phyloP scores from a whole-genome alignment of 192 early-diverging fungal species.

The Diversispora epigaea region DNA sequence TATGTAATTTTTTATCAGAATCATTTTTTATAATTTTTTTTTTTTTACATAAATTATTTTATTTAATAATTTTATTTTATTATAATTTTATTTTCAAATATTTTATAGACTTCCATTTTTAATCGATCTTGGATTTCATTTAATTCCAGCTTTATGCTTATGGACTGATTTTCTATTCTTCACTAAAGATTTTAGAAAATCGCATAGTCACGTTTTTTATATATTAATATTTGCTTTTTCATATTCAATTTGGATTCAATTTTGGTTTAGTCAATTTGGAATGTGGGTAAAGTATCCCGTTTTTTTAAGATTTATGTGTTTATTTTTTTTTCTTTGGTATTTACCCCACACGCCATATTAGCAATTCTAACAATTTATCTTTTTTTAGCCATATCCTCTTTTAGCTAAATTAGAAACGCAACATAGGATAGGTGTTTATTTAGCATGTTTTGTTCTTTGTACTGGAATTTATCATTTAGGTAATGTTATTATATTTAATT shows the following conservation, averaged over 20 bases:
- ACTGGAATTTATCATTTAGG: constrained; percentile 13
- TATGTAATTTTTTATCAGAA: background rate
- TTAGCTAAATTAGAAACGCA: background rate
- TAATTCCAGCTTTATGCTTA: background rate
- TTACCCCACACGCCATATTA: background rate
- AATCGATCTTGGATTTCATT: constrained; percentile 17
- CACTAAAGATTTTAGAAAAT: constrained; percentile 16
- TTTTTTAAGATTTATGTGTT: background rate
- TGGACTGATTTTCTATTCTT: constrained; percentile 20
- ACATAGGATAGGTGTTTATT: background rate
- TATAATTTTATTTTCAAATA: background rate
- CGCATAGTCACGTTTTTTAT: background rate
- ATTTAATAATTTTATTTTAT: background rate
- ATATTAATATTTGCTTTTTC: background rate
- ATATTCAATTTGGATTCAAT: background rate
- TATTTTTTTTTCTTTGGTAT: background rate
- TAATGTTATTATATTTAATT: background rate
- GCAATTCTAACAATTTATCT: background rate
- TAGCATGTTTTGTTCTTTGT: background rate
- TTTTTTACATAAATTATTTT: too few relatives aligned
- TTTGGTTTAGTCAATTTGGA: background rate
- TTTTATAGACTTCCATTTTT: constrained; percentile 4
- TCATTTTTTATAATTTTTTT: background rate
- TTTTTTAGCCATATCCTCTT: background rate
- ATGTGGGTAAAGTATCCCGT: background rate